phyloP scores from a whole-genome alignment of 1,284 basidiomycete genomes.

The Naganishia sp. region DNA sequence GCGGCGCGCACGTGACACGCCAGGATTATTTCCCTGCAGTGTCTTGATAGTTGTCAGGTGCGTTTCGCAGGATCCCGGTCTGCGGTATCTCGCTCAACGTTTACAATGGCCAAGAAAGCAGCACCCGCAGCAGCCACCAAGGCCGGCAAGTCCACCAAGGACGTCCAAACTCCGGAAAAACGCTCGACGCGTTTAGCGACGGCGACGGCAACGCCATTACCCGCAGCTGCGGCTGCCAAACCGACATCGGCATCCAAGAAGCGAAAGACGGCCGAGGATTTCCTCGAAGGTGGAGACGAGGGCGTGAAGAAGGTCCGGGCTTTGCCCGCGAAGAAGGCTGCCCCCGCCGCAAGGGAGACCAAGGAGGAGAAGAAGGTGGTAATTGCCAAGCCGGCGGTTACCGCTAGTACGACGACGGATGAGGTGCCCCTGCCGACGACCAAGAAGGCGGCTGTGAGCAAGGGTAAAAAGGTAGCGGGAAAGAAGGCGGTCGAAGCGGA shows the following conservation, averaged over 20 bases:
- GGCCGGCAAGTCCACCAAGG: slow-evolving; percentile 11
- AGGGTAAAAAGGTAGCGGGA: slow-evolving; percentile 40
- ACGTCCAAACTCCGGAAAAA: slow-evolving; percentile 11
- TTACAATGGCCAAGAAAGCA: slow-evolving; percentile 21
- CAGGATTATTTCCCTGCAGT: slow-evolving; percentile 6
- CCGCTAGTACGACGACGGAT: slow-evolving; percentile 18
- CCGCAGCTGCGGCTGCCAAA: not conserved
- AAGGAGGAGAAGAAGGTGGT: slow-evolving; percentile 28
- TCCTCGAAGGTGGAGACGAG: slow-evolving; percentile 21
- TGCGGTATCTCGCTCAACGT: too few relatives aligned
- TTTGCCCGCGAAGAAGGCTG: not conserved
- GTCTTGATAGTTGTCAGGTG: too few relatives aligned
- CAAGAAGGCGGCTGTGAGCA: slow-evolving; percentile 3
- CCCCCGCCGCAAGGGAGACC: slow-evolving; percentile 21
- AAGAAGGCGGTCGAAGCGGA: slow-evolving; percentile 39
- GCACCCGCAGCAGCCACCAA: not conserved
- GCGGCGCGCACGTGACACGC: slow-evolving; percentile 15
- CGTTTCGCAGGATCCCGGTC: too few relatives aligned
- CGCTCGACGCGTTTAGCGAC: slow-evolving; percentile 15
- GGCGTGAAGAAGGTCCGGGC: slow-evolving; percentile 9
- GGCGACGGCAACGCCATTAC: not conserved
- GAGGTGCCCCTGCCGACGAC: slow-evolving; percentile 25
- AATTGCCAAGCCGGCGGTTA: slow-evolving; percentile 29
- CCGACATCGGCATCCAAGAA: slow-evolving; percentile 17
- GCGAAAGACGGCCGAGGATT: slow-evolving; percentile 24